Percentiles rank a stretch among this genome's conserved stretches.
phyloP scores from a whole-genome alignment of 1,284 basidiomycete genomes.

The Psilocybe mexicana region DNA sequence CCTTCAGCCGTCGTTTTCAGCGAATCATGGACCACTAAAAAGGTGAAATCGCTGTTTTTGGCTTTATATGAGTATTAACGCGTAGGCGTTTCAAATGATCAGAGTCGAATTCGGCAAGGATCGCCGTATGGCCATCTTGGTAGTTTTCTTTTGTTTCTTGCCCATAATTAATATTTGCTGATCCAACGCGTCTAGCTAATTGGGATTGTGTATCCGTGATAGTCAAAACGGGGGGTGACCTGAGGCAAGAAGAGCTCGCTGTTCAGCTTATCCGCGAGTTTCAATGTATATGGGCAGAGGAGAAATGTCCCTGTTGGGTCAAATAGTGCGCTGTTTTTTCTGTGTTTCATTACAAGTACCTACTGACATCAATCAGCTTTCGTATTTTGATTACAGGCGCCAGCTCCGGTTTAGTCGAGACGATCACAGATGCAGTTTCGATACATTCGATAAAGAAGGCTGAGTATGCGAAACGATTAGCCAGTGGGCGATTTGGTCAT shows the following conservation, averaged over 20 bases:
- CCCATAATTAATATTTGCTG: neutral
- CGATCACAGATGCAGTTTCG: conserved; percentile 95
- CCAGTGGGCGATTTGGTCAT: conserved; percentile 78
- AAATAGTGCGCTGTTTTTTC: conserved; percentile 69
- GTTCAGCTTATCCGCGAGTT: conserved; percentile 95
- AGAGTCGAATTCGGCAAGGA: conserved; percentile 87
- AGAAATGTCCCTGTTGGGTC: conserved; percentile 88
- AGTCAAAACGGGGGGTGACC: conserved; percentile 96
- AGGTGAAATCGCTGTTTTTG: conserved; percentile 46
- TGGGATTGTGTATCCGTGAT: conserved; percentile 95
- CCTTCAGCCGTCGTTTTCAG: conserved; percentile 93
- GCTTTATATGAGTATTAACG: conserved; percentile 1
- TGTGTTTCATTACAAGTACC: neutral
- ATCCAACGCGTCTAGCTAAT: conserved; percentile 43
- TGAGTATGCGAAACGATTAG: conserved; percentile 88
- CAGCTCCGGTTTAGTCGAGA: conserved; percentile 91
- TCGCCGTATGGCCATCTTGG: conserved; percentile 97
- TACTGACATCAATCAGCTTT: conserved; percentile 41
- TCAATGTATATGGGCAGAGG: conserved; percentile 92
- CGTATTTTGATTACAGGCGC: conserved; percentile 95
- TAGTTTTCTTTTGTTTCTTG: conserved; percentile 28
- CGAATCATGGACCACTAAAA: conserved; percentile 95
- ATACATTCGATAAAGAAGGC: conserved; percentile 99
- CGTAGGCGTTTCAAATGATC: neutral
- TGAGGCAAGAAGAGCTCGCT: conserved; percentile 97